A percentile compares a stretch with the other conserved stretches of the same genome.
phyloP scores from a whole-genome alignment of 2,329 filamentous ascomycete genomes.

The Huntiella savannae region DNA sequence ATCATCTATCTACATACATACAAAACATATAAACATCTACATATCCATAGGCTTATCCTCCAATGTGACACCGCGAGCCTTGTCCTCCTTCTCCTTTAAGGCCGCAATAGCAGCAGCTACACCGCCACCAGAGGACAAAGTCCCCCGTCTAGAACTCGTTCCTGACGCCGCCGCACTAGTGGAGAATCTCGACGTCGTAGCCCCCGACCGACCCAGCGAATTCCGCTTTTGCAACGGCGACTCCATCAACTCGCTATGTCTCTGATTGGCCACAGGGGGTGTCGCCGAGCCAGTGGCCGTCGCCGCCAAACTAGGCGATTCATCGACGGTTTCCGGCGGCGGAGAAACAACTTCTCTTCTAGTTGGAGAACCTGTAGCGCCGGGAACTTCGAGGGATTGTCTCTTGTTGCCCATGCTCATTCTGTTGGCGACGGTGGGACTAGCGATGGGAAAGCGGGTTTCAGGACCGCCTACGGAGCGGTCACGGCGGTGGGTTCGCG shows the following conservation, averaged over 20 bases:
- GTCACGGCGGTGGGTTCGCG: slow-evolving; percentile 54
- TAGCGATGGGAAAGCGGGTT: slow-evolving; percentile 71
- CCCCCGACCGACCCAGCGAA: slow-evolving; percentile 35
- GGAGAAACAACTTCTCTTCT: slow-evolving; percentile 9
- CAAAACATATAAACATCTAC: slow-evolving; percentile 25
- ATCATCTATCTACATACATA: slow-evolving; percentile 16
- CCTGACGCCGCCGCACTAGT: slow-evolving; percentile 21
- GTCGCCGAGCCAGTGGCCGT: slow-evolving; percentile 1
- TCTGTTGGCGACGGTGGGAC: slow-evolving; percentile 35
- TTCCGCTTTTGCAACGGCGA: slow-evolving; percentile 39
- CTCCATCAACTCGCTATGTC: slow-evolving; percentile 13
- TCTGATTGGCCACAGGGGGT: slow-evolving; percentile 2
- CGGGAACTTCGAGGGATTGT: slow-evolving; percentile 67
- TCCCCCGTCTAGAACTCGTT: slow-evolving; percentile 15
- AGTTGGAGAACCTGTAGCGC: slow-evolving; percentile 17
- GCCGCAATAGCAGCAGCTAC: slow-evolving; percentile 12
- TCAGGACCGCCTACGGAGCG: slow-evolving; percentile 54
- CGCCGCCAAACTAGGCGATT: slow-evolving; percentile 11
- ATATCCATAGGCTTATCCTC: slow-evolving; percentile 35
- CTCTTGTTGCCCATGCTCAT: slow-evolving; percentile 37
- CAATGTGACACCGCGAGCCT: slow-evolving; percentile 21
- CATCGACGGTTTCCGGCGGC: slow-evolving; percentile 13
- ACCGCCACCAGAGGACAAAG: slow-evolving; percentile 16
- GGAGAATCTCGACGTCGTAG: slow-evolving; percentile 26
- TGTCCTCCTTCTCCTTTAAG: slow-evolving; percentile 10